Evolutionary conservation across 768 basidiomycete genomes (phyloP), one percentile per base, ranked within the genome.

Genomic region (Boletus sensibilis): DNA sequence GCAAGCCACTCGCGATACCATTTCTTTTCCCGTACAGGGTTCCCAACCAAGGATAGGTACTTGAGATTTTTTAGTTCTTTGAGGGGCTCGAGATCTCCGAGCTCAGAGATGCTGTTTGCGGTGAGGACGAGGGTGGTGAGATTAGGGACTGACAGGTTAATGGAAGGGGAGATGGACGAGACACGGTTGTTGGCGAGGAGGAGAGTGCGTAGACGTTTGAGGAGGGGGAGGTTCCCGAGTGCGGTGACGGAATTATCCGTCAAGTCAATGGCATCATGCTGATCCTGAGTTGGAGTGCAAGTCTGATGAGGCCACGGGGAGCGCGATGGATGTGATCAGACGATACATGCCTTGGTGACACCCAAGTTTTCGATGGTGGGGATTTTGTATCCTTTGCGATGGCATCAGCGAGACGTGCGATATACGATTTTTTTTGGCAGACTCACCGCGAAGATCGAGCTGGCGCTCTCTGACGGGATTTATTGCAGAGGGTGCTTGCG

Each of bases 1-100:
- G 90, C 85, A 79, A 94, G 84, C 93, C 93, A 96, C 78, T 93
- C 91, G 78, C 92, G 90, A 79, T 95, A 96, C 85, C 89, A 92
- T 83, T 93, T 92, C 81, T 90, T 90, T 78, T 94, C 89, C 70
- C 81, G 77, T 33, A 94, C 90, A 53, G 94, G 92, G 64, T 91
- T 91, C 23, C 91, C 92, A 60, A 91, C 64, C 62, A 95, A 74
- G 37, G 84, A 85, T 49, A 96, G 72, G 68, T 86, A 92, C 69
- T 86, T 83, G 62, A 96, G 83, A 37, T 80, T 77, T 68, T 78
- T 84, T 53, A 92, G 72, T 64, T 91, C 88, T 69, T 84, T 89
- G 50, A 93, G 78, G 21, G 92, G 85, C 64, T 93, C 90, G 43
- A 94, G 82, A 68, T 94, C 92, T 21, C 92, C 92, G 33, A 93